Evolutionary conservation across 2,329 filamentous ascomycete genomes (phyloP).

Genomic region (Rhinocladiella similis): DNA sequence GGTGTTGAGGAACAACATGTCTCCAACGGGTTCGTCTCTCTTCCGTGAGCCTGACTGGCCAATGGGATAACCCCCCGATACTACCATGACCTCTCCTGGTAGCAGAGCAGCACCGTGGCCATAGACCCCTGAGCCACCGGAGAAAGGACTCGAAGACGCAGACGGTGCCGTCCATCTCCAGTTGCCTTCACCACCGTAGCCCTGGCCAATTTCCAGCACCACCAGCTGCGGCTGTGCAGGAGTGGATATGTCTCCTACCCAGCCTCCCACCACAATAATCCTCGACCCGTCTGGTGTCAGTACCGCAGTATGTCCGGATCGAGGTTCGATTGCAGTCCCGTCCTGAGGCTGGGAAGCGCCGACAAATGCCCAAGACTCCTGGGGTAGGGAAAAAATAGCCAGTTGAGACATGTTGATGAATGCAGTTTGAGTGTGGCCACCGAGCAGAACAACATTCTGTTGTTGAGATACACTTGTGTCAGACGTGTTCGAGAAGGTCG

Average conservation of each 20-base stretch:
- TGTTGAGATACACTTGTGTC: constrained; percentile 66
- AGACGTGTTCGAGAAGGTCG: constrained; percentile 68
- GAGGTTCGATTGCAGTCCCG: constrained; percentile 64
- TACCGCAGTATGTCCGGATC: constrained; percentile 86
- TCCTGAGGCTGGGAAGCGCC: constrained; percentile 54
- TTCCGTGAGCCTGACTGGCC: constrained; percentile 37
- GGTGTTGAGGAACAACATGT: constrained; percentile 58
- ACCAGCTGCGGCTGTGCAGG: constrained; percentile 81
- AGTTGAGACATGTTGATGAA: constrained; percentile 95
- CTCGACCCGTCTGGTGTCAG: constrained; percentile 74
- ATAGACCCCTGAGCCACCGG: constrained; percentile 53
- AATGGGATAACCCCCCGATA: constrained; percentile 60
- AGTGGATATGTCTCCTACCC: constrained; percentile 78
- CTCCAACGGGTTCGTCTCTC: constrained; percentile 39
- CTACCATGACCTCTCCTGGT: constrained; percentile 61
- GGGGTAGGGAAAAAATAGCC: constrained; percentile 81
- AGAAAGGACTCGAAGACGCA: constrained; percentile 40
- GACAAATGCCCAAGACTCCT: constrained; percentile 83
- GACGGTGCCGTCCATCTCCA: constrained; percentile 48
- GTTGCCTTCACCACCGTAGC: constrained; percentile 58
- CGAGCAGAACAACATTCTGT: constrained; percentile 76
- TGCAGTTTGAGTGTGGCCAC: constrained; percentile 77
- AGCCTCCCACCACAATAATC: constrained; percentile 83
- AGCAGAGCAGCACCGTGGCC: constrained; percentile 64
- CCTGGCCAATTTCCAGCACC: constrained; percentile 71